phyloP scores from a whole-genome alignment of 129 eudicot species.

The Silybum marianum region DNA sequence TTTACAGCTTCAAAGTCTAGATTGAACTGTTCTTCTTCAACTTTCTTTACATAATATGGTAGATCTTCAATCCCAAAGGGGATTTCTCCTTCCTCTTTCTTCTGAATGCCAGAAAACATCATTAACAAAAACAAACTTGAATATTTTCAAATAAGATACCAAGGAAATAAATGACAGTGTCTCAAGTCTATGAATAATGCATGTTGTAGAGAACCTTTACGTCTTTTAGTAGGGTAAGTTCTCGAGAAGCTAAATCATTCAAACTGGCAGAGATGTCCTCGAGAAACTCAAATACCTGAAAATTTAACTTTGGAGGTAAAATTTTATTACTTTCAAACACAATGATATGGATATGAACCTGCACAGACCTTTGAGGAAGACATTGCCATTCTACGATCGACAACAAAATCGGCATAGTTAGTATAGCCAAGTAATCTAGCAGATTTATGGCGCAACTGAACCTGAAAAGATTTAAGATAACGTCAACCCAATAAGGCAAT shows the following conservation, averaged over 20 bases:
- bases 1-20: constrained; percentile 84
- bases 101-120: constrained; percentile 48
- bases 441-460: constrained; percentile 82
- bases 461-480: constrained; percentile 42
- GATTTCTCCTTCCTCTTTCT: constrained; percentile 81
- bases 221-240: constrained; percentile 69
- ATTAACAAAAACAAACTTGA: constrained; percentile 5
- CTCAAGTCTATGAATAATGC: constrained; percentile 8
- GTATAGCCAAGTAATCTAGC: constrained; percentile 89
- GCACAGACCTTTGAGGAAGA: constrained; percentile 81
- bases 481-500: background rate
- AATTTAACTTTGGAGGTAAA: constrained; percentile 11
- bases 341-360: constrained; percentile 10
- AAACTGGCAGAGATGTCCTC: constrained; percentile 80
- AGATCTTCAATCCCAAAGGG: constrained; percentile 87
- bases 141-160: background rate
- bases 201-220: constrained; percentile 54
- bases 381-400: constrained; percentile 77
- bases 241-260: constrained; percentile 69
- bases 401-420: constrained; percentile 82
- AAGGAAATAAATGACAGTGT: constrained; percentile 19
- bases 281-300: constrained; percentile 83
- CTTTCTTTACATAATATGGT: constrained; percentile 72
- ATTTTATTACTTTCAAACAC: background rate
- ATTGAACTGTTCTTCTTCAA: constrained; percentile 65